Percentiles rank a stretch among this genome's conserved stretches.
Evolutionary conservation across 305 asterid species (phyloP).

Genomic region (Rubia peregrina): DNA sequence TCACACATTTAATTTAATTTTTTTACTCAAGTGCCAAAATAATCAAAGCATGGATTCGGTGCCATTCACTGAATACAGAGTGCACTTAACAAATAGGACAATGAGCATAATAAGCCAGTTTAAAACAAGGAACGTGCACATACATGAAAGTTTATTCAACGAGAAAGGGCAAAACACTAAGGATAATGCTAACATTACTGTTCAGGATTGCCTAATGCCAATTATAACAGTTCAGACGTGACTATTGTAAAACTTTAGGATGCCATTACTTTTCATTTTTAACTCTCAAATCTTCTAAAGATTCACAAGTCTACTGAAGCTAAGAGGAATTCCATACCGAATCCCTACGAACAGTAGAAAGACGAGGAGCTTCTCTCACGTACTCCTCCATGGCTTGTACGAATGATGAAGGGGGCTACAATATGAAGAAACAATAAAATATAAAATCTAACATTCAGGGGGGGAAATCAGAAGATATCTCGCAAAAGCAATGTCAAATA

Average conservation of each 20-base stretch:
- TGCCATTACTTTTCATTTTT: not conserved
- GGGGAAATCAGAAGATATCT: not conserved
- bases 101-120: not conserved
- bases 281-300: not conserved
- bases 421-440: conserved; percentile 19
- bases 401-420: conserved; percentile 94
- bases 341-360: conserved; percentile 69
- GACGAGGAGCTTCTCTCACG: conserved; percentile 89
- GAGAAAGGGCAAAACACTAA: not conserved
- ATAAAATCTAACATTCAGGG: conserved; percentile 1
- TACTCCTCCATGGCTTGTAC: conserved; percentile 99
- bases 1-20: not conserved
- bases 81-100: not conserved
- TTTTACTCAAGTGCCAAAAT: not conserved
- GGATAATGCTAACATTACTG: not conserved
- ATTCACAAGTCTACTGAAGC: not conserved
- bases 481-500: conserved; percentile 7
- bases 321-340: conserved; percentile 38
- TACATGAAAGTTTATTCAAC: not conserved
- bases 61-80: not conserved
- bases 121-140: not conserved
- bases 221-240: not conserved
- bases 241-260: not conserved
- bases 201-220: not conserved
- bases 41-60: not conserved